These are phyloP conservation scores for Podospora anserina DNA, from an alignment of 495 filamentous ascomycete species.

Conservation along the genomic window DNA sequence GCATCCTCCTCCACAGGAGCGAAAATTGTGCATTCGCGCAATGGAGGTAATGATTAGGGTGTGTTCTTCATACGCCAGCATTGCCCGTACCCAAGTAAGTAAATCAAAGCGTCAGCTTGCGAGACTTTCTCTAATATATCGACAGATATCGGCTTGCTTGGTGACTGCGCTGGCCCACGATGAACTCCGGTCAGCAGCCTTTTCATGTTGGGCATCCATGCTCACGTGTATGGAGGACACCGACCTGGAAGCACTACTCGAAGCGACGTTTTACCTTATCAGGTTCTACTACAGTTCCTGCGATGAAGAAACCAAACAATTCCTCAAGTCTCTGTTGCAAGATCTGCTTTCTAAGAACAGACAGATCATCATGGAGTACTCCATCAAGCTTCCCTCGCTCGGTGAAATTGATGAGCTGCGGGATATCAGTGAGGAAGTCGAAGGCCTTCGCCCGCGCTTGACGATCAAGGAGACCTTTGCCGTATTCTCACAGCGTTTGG, in stretches of 20 bases:
- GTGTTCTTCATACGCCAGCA: slow-evolving; percentile 63
- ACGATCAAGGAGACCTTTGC: slow-evolving; percentile 54
- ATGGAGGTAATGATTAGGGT: slow-evolving; percentile 85
- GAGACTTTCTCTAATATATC: slow-evolving; percentile 3
- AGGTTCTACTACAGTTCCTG: slow-evolving; percentile 74
- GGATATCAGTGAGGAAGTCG: slow-evolving; percentile 60
- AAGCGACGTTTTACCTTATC: slow-evolving; percentile 84
- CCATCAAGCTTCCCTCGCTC: slow-evolving; percentile 74
- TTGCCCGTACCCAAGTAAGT: slow-evolving; percentile 80
- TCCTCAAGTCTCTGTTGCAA: slow-evolving; percentile 58
- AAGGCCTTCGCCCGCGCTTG: slow-evolving; percentile 55
- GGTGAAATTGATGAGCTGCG: slow-evolving; percentile 65
- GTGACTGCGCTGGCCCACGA: slow-evolving; percentile 74
- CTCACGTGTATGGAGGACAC: slow-evolving; percentile 68
- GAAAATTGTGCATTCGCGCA: slow-evolving; percentile 69
- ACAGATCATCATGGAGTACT: slow-evolving; percentile 57
- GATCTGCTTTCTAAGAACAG: slow-evolving; percentile 61
- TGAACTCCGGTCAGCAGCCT: slow-evolving; percentile 69
- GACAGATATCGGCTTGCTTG: slow-evolving; percentile 78
- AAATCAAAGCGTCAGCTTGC: slow-evolving; percentile 1
- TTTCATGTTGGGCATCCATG: slow-evolving; percentile 79
- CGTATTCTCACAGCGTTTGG: slow-evolving; percentile 67
- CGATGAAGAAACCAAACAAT: slow-evolving; percentile 53
- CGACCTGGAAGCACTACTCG: slow-evolving; percentile 73
- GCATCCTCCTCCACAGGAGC: slow-evolving; percentile 54